Conservation (phyloP, 2,329 filamentous ascomycete genomes). For the Pseudopyrenochaeta lycopersici region DNA sequence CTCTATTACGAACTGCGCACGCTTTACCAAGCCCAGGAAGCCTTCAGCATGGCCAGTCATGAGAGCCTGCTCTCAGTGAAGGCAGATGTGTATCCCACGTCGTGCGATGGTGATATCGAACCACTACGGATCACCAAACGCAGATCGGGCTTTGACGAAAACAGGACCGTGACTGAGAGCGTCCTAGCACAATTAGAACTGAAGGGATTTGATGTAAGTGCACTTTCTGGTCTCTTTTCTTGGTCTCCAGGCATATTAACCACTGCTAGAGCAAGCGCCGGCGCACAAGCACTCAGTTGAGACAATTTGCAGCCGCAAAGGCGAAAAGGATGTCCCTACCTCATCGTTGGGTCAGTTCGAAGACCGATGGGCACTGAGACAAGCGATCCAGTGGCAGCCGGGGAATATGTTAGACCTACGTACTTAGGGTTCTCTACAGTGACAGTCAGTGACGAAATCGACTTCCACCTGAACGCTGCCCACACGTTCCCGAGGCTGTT, state of each 20-base stretch:
- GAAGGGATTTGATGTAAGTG: constrained; percentile 19
- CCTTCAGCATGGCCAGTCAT: constrained; percentile 21
- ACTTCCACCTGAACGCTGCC: too few relatives aligned
- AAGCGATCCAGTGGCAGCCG: not conserved
- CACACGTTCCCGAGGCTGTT: too few relatives aligned
- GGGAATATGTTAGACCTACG: not conserved
- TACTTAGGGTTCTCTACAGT: too few relatives aligned
- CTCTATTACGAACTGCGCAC: constrained; percentile 34
- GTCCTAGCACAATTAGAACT: constrained; percentile 26
- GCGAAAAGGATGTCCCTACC: constrained; percentile 37
- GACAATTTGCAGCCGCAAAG: constrained; percentile 27
- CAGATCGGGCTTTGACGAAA: constrained; percentile 42
- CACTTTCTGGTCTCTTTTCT: too few relatives aligned
- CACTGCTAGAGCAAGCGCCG: constrained; percentile 26
- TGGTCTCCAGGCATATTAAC: constrained; percentile 5
- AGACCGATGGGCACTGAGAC: constrained; percentile 1
- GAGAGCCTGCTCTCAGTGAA: constrained; percentile 16
- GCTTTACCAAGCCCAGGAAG: constrained; percentile 31
- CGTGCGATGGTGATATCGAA: constrained; percentile 30
- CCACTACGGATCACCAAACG: constrained; percentile 17
- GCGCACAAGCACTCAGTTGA: constrained; percentile 33
- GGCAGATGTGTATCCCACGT: constrained; percentile 21
- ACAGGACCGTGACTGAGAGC: constrained; percentile 27
- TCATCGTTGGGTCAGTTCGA: constrained; percentile 18
- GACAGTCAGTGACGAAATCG: too few relatives aligned